Conservation (phyloP, 2,329 filamentous ascomycete genomes). For the Penicillium verrucosum region DNA sequence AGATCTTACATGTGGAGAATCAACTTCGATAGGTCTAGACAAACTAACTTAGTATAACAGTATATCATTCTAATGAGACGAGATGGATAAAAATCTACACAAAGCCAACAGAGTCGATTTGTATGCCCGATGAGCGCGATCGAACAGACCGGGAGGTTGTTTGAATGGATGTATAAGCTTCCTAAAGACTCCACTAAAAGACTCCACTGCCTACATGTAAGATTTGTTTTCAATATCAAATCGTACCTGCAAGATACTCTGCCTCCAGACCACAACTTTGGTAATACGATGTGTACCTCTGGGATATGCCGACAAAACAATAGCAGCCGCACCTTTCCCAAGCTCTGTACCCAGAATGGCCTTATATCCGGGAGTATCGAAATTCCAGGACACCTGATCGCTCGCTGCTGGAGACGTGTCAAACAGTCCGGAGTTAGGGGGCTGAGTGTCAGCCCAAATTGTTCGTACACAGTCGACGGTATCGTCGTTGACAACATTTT, state of each 20-base stretch:
- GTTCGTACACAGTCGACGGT: not conserved
- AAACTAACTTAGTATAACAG: no score
- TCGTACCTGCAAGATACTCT: not conserved
- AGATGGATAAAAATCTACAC: no score
- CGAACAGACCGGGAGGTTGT: not conserved
- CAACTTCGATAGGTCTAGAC: no score
- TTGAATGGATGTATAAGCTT: not conserved
- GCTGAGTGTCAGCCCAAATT: not conserved
- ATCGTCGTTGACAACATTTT: not conserved
- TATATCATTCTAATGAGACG: no score
- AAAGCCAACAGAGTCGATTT: not conserved
- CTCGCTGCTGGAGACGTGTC: not conserved
- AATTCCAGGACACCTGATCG: not conserved
- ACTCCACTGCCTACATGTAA: not conserved
- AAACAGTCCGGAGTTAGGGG: not conserved
- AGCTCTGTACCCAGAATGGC: conserved; percentile 1
- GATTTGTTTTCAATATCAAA: not conserved
- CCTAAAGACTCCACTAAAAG: no score
- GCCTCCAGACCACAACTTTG: not conserved
- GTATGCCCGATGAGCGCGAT: not conserved
- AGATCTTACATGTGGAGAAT: no score
- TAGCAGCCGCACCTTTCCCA: conserved; percentile 1
- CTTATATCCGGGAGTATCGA: not conserved
- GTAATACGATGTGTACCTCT: not conserved
- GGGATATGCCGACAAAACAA: not conserved